phyloP scores from a whole-genome alignment of 176 grass and related monocot species.

The Urochloa ruziziensis region DNA sequence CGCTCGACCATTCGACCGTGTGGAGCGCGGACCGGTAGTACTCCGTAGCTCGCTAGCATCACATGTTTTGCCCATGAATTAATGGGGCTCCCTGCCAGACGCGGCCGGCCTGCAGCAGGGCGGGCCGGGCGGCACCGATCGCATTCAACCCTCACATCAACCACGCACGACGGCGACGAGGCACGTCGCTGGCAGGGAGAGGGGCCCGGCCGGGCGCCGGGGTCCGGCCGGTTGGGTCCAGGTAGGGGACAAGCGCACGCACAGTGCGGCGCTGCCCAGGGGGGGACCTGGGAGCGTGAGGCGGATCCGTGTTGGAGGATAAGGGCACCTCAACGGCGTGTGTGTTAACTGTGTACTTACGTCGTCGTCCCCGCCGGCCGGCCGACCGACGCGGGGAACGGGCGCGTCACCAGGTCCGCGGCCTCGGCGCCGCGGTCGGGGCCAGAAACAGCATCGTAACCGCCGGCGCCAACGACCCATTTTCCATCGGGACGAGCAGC shows the following conservation, averaged over 20 bases:
- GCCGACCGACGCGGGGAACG: neutral
- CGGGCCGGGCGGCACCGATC: neutral
- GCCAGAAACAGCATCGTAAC: conserved; percentile 31
- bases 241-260: conserved; percentile 19
- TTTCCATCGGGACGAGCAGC: neutral
- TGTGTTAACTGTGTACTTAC: no score
- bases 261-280: conserved; percentile 5
- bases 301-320: conserved; percentile 18
- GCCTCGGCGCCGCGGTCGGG: conserved; percentile 16
- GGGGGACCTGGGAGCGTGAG: neutral
- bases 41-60: neutral
- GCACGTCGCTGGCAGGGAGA: neutral
- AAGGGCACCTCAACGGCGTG: conserved; percentile 11
- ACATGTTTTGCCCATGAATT: neutral
- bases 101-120: no score
- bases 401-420: neutral
- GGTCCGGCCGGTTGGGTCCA: neutral
- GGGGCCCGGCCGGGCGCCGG: neutral
- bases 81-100: neutral
- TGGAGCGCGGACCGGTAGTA: neutral
- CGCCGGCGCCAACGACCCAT: conserved; percentile 20
- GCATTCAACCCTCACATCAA: neutral
- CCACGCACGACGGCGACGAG: neutral
- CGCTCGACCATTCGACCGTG: neutral
- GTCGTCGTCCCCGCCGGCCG: conserved; percentile 12